These are phyloP conservation scores for Boletus bicolor DNA, from an alignment of 768 basidiomycete genomes.

Conservation along the genomic window DNA sequence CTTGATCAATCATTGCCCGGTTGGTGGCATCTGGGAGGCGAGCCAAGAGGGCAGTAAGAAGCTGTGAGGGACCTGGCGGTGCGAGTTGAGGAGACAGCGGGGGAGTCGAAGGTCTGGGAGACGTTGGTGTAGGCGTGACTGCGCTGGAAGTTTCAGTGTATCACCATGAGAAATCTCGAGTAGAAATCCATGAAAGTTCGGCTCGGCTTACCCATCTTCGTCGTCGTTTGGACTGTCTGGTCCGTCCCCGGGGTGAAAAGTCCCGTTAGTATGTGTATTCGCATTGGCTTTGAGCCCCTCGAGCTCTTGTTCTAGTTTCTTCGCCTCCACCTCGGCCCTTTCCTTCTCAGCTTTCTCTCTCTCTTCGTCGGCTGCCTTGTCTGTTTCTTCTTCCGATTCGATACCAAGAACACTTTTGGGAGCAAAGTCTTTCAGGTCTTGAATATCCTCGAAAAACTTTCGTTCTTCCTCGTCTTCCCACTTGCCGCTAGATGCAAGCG, in stretches of 20 bases:
- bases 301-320: constrained; percentile 75
- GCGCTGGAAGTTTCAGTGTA: constrained; percentile 31
- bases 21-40: constrained; percentile 95
- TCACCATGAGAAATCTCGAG: constrained; percentile 38
- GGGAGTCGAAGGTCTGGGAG: constrained; percentile 60
- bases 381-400: constrained; percentile 36
- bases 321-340: constrained; percentile 60
- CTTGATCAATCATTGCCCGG: constrained; percentile 84
- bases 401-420: constrained; percentile 85
- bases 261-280: constrained; percentile 21
- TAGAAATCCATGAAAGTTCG: not conserved
- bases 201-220: constrained; percentile 27
- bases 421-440: constrained; percentile 89
- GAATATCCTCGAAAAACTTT: constrained; percentile 88
- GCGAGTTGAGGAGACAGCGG: constrained; percentile 67
- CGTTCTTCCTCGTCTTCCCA: constrained; percentile 99
- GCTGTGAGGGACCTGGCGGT: constrained; percentile 88
- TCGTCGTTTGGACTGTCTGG: constrained; percentile 25
- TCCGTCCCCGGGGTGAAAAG: constrained; percentile 2
- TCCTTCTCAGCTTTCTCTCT: constrained; percentile 53
- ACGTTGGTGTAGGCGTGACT: constrained; percentile 64
- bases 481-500: constrained; percentile 63
- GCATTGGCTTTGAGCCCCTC: constrained; percentile 52
- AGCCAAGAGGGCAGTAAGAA: constrained; percentile 85
- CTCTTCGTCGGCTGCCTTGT: constrained; percentile 42